Percentiles rank a stretch among this genome's conserved stretches.
Evolutionary conservation across 495 filamentous ascomycete species (phyloP).

Genomic region (Penicillium bovifimosum): DNA sequence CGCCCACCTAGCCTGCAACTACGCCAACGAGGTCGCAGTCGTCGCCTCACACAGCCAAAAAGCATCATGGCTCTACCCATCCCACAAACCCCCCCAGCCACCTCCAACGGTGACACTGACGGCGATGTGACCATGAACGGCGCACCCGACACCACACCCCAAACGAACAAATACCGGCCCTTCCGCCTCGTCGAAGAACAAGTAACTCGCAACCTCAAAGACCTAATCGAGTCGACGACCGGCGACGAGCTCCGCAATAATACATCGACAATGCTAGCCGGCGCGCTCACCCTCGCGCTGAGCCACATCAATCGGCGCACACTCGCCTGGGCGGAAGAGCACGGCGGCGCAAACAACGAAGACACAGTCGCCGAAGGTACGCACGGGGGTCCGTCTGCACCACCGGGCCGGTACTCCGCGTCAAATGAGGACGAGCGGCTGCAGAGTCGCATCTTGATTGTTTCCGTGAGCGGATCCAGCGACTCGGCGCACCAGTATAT

Average conservation of each 20-base stretch:
- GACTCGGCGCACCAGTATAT: conserved; percentile 89
- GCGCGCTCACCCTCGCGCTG: conserved; percentile 84
- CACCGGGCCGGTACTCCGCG: conserved; percentile 36
- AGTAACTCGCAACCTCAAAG: conserved; percentile 63
- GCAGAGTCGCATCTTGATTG: conserved; percentile 81
- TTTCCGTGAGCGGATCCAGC: conserved; percentile 76
- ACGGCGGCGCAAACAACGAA: conserved; percentile 37
- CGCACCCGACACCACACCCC: conserved; percentile 19
- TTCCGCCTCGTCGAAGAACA: conserved; percentile 80
- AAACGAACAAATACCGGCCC: conserved; percentile 89
- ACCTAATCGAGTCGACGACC: conserved; percentile 62
- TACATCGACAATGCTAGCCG: conserved; percentile 76
- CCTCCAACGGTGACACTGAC: conserved; percentile 32
- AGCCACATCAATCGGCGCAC: conserved; percentile 72
- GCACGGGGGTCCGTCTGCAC: conserved; percentile 20
- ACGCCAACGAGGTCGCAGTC: conserved; percentile 88
- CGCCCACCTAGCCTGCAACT: conserved; percentile 86
- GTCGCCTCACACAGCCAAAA: conserved; percentile 80
- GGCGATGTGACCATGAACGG: conserved; percentile 36
- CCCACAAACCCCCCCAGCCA: conserved; percentile 19
- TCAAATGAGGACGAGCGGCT: conserved; percentile 41
- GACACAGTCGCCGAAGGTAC: conserved; percentile 25
- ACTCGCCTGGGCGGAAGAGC: conserved; percentile 42
- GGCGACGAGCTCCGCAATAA: conserved; percentile 52
- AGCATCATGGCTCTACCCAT: conserved; percentile 85